Evolutionary conservation across 2,329 filamentous ascomycete species (phyloP).

Genomic region (Fusarium miscanthi): DNA sequence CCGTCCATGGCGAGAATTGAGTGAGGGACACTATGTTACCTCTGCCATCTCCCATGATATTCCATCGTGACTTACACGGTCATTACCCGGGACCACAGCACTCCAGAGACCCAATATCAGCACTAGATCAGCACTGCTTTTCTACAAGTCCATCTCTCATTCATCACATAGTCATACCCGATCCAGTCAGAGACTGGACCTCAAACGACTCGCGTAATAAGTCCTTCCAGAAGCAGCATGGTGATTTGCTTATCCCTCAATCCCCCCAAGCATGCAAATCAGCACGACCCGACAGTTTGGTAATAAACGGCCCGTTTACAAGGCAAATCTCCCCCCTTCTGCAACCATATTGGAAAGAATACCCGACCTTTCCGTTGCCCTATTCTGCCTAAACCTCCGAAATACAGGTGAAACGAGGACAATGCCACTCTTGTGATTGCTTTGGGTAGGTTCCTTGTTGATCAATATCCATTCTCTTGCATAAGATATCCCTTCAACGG

Average conservation of each 20-base stretch:
- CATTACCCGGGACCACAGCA: not conserved
- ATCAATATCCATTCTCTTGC: conserved; percentile 15
- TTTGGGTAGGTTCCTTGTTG: conserved; percentile 1
- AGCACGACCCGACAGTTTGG: conserved; percentile 30
- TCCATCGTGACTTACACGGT: not conserved
- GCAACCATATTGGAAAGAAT: conserved; percentile 1
- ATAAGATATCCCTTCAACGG: not conserved
- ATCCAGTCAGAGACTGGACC: not conserved
- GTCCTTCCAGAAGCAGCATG: not conserved
- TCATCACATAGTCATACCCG: not conserved
- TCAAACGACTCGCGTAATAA: not conserved
- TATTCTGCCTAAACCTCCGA: conserved; percentile 29
- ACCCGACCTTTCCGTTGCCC: not conserved
- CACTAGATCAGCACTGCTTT: not conserved
- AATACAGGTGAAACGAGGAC: conserved; percentile 15
- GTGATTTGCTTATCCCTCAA: not conserved
- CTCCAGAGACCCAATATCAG: not conserved
- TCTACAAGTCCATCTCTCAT: too few species aligned
- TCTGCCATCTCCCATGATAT: not conserved
- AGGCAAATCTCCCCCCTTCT: not conserved
- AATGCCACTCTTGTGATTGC: conserved; percentile 6
- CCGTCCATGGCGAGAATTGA: too few species aligned
- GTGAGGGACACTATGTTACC: not conserved
- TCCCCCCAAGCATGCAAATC: conserved; percentile 3
- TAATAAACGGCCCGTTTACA: conserved; percentile 27